These are phyloP conservation scores for Tothia fuscella DNA, from an alignment of 2,329 filamentous ascomycete genomes.

Conservation along the genomic window DNA sequence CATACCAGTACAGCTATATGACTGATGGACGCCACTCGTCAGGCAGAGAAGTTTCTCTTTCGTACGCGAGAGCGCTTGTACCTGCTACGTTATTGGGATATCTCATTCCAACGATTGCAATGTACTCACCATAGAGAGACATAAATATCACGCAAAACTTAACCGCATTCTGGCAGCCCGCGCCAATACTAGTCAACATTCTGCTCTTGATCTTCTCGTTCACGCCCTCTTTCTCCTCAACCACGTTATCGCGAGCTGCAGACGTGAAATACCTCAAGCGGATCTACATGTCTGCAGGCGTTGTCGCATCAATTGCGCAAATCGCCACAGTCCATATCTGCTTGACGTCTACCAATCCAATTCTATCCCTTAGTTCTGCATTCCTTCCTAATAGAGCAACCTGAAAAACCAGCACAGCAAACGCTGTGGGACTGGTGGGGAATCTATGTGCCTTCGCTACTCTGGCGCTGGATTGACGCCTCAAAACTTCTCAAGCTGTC, in stretches of 20 bases:
- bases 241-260: neutral
- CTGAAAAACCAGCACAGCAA: no score
- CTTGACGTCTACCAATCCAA: neutral
- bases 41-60: neutral
- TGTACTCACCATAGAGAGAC: neutral
- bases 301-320: neutral
- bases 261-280: neutral
- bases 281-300: neutral
- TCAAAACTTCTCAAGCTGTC: no score
- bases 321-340: neutral
- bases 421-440: constrained; percentile 1
- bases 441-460: neutral
- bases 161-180: neutral
- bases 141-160: neutral
- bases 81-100: neutral
- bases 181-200: neutral
- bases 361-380: neutral
- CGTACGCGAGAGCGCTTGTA: neutral
- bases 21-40: no score
- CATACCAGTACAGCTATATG: neutral
- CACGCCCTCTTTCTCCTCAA: neutral
- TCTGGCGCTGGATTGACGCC: no score
- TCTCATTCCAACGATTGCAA: neutral
- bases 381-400: neutral
- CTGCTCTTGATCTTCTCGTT: neutral